Percentiles rank a stretch among this genome's conserved stretches.
These are phyloP conservation scores for Salix purpurea DNA, from an alignment of 345 rosid species.

Conservation along the genomic window DNA sequence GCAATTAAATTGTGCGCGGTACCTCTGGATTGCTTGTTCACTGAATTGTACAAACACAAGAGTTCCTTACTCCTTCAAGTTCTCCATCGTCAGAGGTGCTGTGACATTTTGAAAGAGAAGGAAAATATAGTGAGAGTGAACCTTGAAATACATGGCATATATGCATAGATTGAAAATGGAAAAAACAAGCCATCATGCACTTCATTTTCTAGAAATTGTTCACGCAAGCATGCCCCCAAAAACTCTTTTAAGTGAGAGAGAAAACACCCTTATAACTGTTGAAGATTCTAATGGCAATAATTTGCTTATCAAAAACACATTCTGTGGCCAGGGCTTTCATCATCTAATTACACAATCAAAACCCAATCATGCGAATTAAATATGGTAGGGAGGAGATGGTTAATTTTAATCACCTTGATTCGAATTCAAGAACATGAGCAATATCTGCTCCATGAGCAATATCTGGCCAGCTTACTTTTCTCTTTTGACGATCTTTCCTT, in stretches of 20 bases:
- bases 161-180: neutral
- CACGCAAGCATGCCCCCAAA: slow-evolving; percentile 3
- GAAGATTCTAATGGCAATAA: neutral
- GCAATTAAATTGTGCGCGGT: neutral
- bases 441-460: slow-evolving; percentile 66
- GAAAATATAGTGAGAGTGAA: neutral
- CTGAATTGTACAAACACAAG: slow-evolving; percentile 64
- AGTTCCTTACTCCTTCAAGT: slow-evolving; percentile 44
- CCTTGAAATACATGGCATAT: neutral
- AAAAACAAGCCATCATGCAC: neutral
- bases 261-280: neutral
- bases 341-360: neutral
- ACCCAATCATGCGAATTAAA: neutral
- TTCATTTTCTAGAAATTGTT: neutral
- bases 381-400: neutral
- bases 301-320: neutral
- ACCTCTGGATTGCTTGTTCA: slow-evolving; percentile 30
- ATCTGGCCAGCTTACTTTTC: slow-evolving; percentile 81
- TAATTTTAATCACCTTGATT: slow-evolving; percentile 43
- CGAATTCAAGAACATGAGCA: slow-evolving; percentile 70
- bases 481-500: slow-evolving; percentile 28
- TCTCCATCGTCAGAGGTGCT: slow-evolving; percentile 64
- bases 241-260: neutral
- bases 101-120: neutral
- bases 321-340: neutral